Base-by-base conservation (phyloP, 345 rosid genomes). In the Sonneratia alba region DNA sequence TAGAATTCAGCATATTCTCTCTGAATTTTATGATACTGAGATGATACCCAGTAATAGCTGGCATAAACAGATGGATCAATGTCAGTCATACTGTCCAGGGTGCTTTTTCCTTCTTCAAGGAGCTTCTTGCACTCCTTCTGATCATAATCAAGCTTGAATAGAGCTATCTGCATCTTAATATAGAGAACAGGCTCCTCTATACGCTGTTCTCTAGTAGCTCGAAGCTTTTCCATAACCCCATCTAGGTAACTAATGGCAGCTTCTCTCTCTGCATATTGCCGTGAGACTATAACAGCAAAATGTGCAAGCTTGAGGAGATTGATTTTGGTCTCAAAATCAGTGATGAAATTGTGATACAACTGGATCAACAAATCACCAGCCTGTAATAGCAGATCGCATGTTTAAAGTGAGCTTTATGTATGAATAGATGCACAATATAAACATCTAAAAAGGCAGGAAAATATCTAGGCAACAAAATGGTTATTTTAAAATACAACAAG, bases 291-390 rank as follows among this genome's bases (percentile, higher is more conserved):
- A 63, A 88, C 97, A 45, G 98, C 91, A 75, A 96, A 93, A 77
- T 92, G 99, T 0, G 98, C 97, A 77, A 96, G 99, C 87, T 92
- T 96, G 76, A 96, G 90, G 70, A 87, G 99, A 79, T 96, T 96
- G 80, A 96, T 92, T 86, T 91, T 96, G 66, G 98, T 92, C 90
- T 92, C 99, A 68, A 96, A 96, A 72, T 96, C 99, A 0, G 95
- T 87, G 76, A 96, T 93, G 77, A 96, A 96, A 80, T 92, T 96
- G 73, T 92, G 85, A 75, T 96, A 92, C 38, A 96, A 68, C 82
- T 96, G 97, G 71, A 92, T 92, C 73, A 96, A 75, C 63, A 89
- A 85, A 89, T 96, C 99, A 6, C 97, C 99, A 73, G 89, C 93
- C 99, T 96, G 89, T 65, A 82, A 73, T 36, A 47, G 51, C 51